Percentiles rank a stretch among this genome's conserved stretches.
These are phyloP conservation scores for Sporothrix brunneoviolacea DNA, from an alignment of 2,329 filamentous ascomycete genomes.

Conservation along the genomic window DNA sequence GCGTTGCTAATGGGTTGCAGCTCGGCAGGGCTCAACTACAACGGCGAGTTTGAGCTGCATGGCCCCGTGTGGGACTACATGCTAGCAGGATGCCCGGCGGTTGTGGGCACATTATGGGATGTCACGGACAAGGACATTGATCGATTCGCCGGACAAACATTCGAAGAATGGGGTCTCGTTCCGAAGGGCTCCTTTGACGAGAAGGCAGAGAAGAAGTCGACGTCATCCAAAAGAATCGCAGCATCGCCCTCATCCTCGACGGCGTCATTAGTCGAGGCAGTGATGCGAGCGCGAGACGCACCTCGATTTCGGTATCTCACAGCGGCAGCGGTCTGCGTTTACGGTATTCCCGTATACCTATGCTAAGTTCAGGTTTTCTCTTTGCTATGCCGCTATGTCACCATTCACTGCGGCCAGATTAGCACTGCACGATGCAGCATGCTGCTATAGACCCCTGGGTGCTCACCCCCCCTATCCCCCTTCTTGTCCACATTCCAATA, in stretches of 20 bases:
- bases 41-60: conserved; percentile 83
- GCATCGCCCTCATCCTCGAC: conserved; percentile 15
- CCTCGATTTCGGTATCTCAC: conserved; percentile 89
- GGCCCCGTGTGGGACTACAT: conserved; percentile 90
- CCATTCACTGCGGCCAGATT: too few species aligned
- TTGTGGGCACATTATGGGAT: conserved; percentile 94
- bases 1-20: conserved; percentile 93
- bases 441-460: too few species aligned
- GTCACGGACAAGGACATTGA: conserved; percentile 98
- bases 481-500: too few species aligned
- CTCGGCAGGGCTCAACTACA: conserved; percentile 71
- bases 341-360: conserved; percentile 88
- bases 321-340: conserved; percentile 86
- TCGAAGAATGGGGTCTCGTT: conserved; percentile 82
- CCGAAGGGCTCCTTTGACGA: conserved; percentile 38
- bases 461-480: too few species aligned
- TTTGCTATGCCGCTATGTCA: not conserved
- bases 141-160: conserved; percentile 70
- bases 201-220: not conserved
- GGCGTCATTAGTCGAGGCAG: conserved; percentile 69
- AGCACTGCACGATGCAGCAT: too few species aligned
- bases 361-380: not conserved
- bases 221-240: conserved; percentile 19
- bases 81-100: conserved; percentile 75
- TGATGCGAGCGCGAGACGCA: conserved; percentile 65